Conservation (phyloP, 805 yeast species). For the Candida hispaniensis region DNA sequence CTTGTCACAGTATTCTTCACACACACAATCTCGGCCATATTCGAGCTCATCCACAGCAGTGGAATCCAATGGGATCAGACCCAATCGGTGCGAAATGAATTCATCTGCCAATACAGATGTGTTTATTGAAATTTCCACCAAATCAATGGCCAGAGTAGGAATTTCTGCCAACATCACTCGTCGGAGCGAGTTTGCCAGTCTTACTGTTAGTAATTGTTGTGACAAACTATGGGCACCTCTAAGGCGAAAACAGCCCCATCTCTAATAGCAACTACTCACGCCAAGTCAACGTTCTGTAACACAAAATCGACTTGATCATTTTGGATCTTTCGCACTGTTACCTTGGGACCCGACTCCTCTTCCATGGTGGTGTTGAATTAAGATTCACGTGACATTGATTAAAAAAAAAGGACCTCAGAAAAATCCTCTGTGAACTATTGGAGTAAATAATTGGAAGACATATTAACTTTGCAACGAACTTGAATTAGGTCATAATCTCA, state of each 20-base stretch:
- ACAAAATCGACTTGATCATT: conserved; percentile 86
- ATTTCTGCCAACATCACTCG: conserved; percentile 92
- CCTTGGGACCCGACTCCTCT: conserved; percentile 48
- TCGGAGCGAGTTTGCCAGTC: conserved; percentile 79
- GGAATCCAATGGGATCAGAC: conserved; percentile 80
- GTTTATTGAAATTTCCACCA: conserved; percentile 87
- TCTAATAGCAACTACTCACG: too few relatives aligned
- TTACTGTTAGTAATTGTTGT: conserved; percentile 15
- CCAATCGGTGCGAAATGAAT: conserved; percentile 87
- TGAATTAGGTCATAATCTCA: too few relatives aligned
- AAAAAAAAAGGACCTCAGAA: too few relatives aligned
- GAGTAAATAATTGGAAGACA: too few relatives aligned
- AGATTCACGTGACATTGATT: too few relatives aligned
- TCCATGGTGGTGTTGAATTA: too few relatives aligned
- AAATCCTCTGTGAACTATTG: too few relatives aligned
- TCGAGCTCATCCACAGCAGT: conserved; percentile 73
- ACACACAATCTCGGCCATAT: conserved; percentile 83
- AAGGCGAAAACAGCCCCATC: neutral
- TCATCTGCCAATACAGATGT: conserved; percentile 96
- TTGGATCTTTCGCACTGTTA: conserved; percentile 79
- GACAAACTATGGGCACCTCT: neutral
- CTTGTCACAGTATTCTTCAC: conserved; percentile 94
- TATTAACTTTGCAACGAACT: too few relatives aligned
- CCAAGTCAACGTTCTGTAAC: conserved; percentile 72
- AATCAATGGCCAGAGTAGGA: conserved; percentile 92